These are phyloP conservation scores for Henckelia pumila DNA, from an alignment of 257 asterid genomes.

Conservation along the genomic window DNA sequence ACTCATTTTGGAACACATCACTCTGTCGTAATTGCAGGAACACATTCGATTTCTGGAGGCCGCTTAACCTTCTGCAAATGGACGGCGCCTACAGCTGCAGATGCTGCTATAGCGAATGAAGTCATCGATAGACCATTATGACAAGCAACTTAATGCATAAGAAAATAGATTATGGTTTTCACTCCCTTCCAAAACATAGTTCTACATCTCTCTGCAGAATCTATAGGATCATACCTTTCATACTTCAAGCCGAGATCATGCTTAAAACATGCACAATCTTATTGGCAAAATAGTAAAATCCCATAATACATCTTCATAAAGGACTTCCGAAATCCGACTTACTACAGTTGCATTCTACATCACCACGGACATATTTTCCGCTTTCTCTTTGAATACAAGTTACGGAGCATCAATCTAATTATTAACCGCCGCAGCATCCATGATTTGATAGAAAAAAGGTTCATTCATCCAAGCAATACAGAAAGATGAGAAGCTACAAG, in stretches of 20 bases:
- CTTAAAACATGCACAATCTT: conserved; percentile 11
- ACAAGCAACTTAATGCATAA: conserved; percentile 2
- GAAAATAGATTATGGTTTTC: conserved; percentile 2
- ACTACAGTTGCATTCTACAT: conserved; percentile 13
- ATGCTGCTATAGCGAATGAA: background rate
- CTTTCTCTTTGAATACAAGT: conserved; percentile 11
- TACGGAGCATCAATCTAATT: background rate
- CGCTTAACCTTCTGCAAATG: conserved; percentile 21
- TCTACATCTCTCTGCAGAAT: conserved; percentile 8
- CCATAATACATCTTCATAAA: background rate
- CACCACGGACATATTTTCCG: conserved; percentile 5
- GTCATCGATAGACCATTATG: conserved; percentile 2
- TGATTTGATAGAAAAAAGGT: conserved; percentile 18
- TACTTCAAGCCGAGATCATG: conserved; percentile 3
- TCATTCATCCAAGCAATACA: conserved; percentile 10
- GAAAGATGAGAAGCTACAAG: conserved; percentile 14
- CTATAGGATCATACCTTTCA: conserved; percentile 9
- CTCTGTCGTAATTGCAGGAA: background rate
- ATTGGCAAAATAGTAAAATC: background rate
- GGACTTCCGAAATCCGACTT: no score
- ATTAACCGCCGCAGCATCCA: conserved; percentile 20
- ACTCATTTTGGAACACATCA: background rate
- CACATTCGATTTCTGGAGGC: background rate
- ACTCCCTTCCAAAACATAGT: conserved; percentile 9
- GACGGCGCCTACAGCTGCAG: conserved; percentile 5